A percentile compares a stretch with the other conserved stretches of the same genome.
phyloP scores from a whole-genome alignment of 2,329 filamentous ascomycete species.

The Talaromyces sp. region DNA sequence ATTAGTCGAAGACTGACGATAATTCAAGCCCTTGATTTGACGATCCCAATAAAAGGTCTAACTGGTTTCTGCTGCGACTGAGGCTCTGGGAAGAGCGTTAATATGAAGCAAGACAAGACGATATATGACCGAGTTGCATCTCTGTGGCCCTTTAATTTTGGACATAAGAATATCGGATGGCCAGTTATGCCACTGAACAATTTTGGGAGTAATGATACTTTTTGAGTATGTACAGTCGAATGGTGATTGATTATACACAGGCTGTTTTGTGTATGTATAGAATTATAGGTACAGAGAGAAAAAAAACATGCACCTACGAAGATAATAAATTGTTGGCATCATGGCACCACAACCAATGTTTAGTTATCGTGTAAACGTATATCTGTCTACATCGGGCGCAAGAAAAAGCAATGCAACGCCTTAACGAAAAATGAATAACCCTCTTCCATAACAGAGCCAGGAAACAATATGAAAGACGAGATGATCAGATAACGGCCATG shows the following conservation, averaged over 20 bases:
- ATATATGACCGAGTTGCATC: neutral
- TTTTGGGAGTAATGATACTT: neutral
- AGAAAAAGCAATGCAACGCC: neutral
- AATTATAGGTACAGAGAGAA: too few relatives aligned
- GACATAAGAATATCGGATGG: neutral
- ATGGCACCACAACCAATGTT: neutral
- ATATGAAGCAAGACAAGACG: neutral
- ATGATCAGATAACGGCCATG: neutral
- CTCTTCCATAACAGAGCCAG: too few relatives aligned
- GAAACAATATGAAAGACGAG: neutral
- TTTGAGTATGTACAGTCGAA: neutral
- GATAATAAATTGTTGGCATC: too few relatives aligned
- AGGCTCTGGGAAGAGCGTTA: neutral
- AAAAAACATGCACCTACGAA: too few relatives aligned
- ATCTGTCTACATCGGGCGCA: neutral
- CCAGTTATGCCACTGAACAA: neutral
- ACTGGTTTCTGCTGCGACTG: neutral
- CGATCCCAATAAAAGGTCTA: neutral
- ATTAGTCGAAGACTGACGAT: too few relatives aligned
- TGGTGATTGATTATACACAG: neutral
- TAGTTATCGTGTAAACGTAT: neutral
- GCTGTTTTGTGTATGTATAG: neutral
- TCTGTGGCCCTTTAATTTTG: neutral
- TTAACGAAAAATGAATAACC: neutral
- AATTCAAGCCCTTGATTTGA: neutral